Percentiles rank a stretch among this genome's conserved stretches.
phyloP scores from a whole-genome alignment of 2,329 filamentous ascomycete species.

The Zasmidium angulare region DNA sequence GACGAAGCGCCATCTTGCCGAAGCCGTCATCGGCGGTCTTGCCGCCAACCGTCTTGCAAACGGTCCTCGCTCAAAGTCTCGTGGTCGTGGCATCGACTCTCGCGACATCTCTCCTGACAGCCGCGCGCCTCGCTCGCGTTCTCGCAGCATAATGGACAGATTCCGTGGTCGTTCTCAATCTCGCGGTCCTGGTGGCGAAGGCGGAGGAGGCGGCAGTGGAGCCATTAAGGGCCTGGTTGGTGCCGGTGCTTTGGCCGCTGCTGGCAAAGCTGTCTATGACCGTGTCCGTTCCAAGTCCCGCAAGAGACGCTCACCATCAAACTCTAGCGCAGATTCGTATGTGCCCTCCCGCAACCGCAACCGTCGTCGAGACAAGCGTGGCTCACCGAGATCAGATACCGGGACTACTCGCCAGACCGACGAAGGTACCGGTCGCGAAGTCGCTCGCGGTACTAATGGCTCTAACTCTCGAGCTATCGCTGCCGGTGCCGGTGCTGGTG shows the following conservation, averaged over 20 bases:
- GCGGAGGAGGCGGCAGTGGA: slow-evolving; percentile 42
- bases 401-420: slow-evolving; percentile 37
- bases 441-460: slow-evolving; percentile 42
- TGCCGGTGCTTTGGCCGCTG: slow-evolving; percentile 50
- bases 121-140: slow-evolving; percentile 59
- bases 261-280: slow-evolving; percentile 55
- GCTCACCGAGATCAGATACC: slow-evolving; percentile 42
- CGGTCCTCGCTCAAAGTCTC: slow-evolving; percentile 68
- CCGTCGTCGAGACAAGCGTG: slow-evolving; percentile 41
- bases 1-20: slow-evolving; percentile 75
- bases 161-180: slow-evolving; percentile 53
- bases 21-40: slow-evolving; percentile 85
- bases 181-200: slow-evolving; percentile 39
- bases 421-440: slow-evolving; percentile 31
- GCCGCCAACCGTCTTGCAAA: slow-evolving; percentile 84
- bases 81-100: slow-evolving; percentile 37
- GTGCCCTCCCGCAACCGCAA: slow-evolving; percentile 50
- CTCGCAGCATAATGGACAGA: slow-evolving; percentile 55
- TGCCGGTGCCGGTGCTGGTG: slow-evolving; percentile 39
- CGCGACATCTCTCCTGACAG: slow-evolving; percentile 41
- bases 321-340: slow-evolving; percentile 52
- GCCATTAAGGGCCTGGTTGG: slow-evolving; percentile 51
- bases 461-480: slow-evolving; percentile 43
- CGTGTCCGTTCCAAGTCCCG: slow-evolving; percentile 56
- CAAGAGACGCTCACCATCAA: slow-evolving; percentile 46